Evolutionary conservation across 2,329 filamentous ascomycete species (phyloP).

Genomic region (Epichloe aotearoae): DNA sequence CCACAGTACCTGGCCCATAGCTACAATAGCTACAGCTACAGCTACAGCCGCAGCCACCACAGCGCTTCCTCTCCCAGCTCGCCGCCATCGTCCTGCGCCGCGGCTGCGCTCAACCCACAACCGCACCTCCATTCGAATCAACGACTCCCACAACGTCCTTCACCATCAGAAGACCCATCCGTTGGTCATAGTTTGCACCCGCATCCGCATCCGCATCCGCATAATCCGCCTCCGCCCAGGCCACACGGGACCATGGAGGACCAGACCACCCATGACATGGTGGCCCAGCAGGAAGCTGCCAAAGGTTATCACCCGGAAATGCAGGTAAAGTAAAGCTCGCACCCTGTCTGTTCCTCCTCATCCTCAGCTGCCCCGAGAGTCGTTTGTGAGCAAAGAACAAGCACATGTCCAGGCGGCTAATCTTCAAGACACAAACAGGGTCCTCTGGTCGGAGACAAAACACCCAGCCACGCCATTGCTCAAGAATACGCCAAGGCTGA

Average conservation of each 20-base stretch:
- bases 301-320: constrained; percentile 44
- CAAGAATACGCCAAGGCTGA: constrained; percentile 84
- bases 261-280: constrained; percentile 29
- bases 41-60: constrained; percentile 2
- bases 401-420: neutral
- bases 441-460: constrained; percentile 66
- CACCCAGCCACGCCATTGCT: constrained; percentile 63
- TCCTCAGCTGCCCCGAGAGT: too few species aligned
- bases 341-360: too few species aligned
- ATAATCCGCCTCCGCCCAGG: constrained; percentile 7
- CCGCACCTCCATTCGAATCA: constrained; percentile 6
- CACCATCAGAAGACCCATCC: constrained; percentile 3
- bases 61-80: constrained; percentile 2
- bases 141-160: neutral
- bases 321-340: constrained; percentile 35
- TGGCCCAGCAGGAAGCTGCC: constrained; percentile 47
- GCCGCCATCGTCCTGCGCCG: constrained; percentile 5
- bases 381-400: too few species aligned
- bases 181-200: constrained; percentile 6
- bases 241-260: constrained; percentile 20
- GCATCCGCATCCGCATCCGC: neutral
- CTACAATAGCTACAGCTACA: neutral
- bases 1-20: constrained; percentile 5
- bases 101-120: constrained; percentile 5
- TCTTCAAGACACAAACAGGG: constrained; percentile 40